A percentile compares a stretch with the other conserved stretches of the same genome.
phyloP scores from a whole-genome alignment of 2,329 filamentous ascomycete genomes.

The Ceratocystis cacaofunesta region DNA sequence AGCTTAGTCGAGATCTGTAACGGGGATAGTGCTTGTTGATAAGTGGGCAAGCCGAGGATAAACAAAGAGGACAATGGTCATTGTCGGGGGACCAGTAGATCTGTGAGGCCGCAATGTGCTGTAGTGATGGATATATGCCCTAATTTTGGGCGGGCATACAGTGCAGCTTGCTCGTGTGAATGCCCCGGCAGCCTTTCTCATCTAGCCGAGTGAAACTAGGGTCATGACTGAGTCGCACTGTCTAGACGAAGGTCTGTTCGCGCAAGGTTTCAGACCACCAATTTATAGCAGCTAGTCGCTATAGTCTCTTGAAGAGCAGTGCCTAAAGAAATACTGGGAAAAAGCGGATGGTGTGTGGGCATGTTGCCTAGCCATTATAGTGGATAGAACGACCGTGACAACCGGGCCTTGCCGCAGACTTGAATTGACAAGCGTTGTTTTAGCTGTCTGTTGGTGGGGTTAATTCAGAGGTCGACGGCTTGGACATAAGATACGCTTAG shows the following conservation, averaged over 20 bases:
- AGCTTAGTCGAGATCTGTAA: not conserved
- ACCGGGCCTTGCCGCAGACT: slow-evolving; percentile 1
- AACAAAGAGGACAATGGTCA: not conserved
- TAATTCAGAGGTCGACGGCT: not conserved
- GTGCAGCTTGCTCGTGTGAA: not conserved
- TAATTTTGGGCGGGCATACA: not conserved
- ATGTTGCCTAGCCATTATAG: not conserved
- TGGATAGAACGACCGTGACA: not conserved
- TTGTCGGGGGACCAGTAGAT: not conserved
- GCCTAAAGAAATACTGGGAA: not conserved
- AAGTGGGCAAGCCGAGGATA: not conserved
- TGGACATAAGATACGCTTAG: not conserved
- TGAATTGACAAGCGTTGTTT: not conserved
- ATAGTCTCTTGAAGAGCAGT: not conserved
- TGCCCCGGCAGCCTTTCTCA: not conserved
- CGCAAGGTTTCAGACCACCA: not conserved
- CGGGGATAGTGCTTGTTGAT: slow-evolving; percentile 1
- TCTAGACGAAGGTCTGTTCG: not conserved
- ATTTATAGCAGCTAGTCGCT: not conserved
- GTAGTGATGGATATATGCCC: not conserved
- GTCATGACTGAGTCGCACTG: not conserved
- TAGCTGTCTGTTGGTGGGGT: not conserved
- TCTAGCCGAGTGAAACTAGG: not conserved
- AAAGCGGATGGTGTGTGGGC: not conserved
- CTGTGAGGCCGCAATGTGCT: not conserved